Evolutionary conservation across 1,284 basidiomycete genomes (phyloP).

Genomic region (Cryptococcus sp.): DNA sequence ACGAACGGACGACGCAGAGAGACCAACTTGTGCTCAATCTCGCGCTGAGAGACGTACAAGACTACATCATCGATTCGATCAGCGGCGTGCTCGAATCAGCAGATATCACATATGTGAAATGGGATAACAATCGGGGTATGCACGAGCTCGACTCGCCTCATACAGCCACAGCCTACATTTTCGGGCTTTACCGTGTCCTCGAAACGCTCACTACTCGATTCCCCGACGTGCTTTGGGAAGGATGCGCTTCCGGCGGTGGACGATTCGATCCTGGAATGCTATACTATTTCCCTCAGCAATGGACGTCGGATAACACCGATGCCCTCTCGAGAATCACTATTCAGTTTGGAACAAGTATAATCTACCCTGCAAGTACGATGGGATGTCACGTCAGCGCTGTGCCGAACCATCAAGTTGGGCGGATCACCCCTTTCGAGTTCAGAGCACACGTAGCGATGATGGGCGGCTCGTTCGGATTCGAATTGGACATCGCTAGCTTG

Average conservation of each 20-base stretch:
- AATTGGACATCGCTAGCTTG: constrained; percentile 33
- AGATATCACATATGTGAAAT: constrained; percentile 40
- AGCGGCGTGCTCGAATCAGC: constrained; percentile 22
- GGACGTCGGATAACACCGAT: constrained; percentile 44
- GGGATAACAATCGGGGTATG: constrained; percentile 44
- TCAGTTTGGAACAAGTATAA: constrained; percentile 35
- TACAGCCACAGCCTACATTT: constrained; percentile 33
- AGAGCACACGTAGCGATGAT: constrained; percentile 45
- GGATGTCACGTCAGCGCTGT: constrained; percentile 35
- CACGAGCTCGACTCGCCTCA: constrained; percentile 34
- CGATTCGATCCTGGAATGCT: constrained; percentile 39
- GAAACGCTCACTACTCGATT: constrained; percentile 26
- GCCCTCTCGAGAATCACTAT: constrained; percentile 34
- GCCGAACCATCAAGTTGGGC: constrained; percentile 35
- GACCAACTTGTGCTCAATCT: constrained; percentile 42
- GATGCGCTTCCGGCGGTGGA: constrained; percentile 41
- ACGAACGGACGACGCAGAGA: constrained; percentile 27
- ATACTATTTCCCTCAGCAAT: constrained; percentile 35
- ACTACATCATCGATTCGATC: constrained; percentile 35
- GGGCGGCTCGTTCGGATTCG: constrained; percentile 40
- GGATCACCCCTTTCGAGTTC: constrained; percentile 37
- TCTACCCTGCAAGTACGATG: constrained; percentile 34
- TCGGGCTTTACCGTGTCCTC: constrained; percentile 39
- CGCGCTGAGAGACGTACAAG: constrained; percentile 28
- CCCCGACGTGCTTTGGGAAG: constrained; percentile 40